A percentile compares a stretch with the other conserved stretches of the same genome.
These are phyloP conservation scores for Beauveria medogensis DNA, from an alignment of 2,329 filamentous ascomycete species.

Conservation along the genomic window DNA sequence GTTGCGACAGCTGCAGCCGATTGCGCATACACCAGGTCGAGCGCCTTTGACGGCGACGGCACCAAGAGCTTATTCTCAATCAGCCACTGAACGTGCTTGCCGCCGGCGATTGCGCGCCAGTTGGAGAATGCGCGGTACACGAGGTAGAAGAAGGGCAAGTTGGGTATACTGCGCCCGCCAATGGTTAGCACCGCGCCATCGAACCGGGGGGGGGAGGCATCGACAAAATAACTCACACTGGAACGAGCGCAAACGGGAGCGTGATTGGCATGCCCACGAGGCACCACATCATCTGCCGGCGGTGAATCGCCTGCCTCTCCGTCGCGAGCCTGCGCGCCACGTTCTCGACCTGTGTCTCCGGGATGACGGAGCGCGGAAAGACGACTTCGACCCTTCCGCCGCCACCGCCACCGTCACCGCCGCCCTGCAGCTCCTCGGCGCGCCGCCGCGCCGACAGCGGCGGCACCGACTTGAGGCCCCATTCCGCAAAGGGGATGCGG, in stretches of 20 bases:
- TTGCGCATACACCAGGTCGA: slow-evolving; percentile 64
- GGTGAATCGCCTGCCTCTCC: slow-evolving; percentile 73
- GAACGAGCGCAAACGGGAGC: slow-evolving; percentile 73
- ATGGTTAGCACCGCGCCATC: neutral
- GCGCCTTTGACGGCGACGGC: slow-evolving; percentile 53
- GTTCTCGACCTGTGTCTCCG: slow-evolving; percentile 51
- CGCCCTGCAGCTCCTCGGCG: slow-evolving; percentile 53
- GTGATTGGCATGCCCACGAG: slow-evolving; percentile 75
- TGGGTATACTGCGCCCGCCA: slow-evolving; percentile 59
- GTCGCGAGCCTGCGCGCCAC: slow-evolving; percentile 66
- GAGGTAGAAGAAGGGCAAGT: slow-evolving; percentile 95
- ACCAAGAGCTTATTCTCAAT: slow-evolving; percentile 63
- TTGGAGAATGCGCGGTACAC: slow-evolving; percentile 87
- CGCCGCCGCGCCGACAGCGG: slow-evolving; percentile 62
- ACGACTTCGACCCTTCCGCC: slow-evolving; percentile 60
- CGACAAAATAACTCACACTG: slow-evolving; percentile 55
- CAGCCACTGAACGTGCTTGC: slow-evolving; percentile 77
- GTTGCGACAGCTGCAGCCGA: slow-evolving; percentile 15
- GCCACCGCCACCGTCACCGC: slow-evolving; percentile 15
- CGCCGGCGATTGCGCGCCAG: slow-evolving; percentile 78
- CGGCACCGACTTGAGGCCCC: slow-evolving; percentile 92
- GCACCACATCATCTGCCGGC: slow-evolving; percentile 70
- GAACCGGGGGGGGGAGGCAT: neutral
- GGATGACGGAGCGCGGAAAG: slow-evolving; percentile 66
- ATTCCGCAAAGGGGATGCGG: slow-evolving; percentile 92